These are phyloP conservation scores for Phytophthora pistaciae DNA, from an alignment of 352 stramenopile genomes.

Conservation along the genomic window DNA sequence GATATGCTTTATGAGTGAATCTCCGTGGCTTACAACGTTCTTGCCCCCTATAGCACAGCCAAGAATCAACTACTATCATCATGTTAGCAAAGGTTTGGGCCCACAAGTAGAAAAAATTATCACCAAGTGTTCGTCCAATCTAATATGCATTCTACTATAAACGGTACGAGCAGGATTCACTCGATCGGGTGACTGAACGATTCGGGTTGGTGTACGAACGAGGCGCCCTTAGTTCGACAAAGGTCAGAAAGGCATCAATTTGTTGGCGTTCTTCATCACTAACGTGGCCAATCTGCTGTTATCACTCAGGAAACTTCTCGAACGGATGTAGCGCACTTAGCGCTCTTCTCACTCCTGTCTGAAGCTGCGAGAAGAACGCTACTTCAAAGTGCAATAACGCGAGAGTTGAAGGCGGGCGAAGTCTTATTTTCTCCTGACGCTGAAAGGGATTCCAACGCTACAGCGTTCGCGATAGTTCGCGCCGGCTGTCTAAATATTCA, in stretches of 20 bases:
- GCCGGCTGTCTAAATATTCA: constrained; percentile 57
- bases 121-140: too few species aligned
- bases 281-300: background rate
- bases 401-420: constrained; percentile 28
- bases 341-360: constrained; percentile 52
- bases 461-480: constrained; percentile 47
- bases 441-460: constrained; percentile 6
- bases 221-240: constrained; percentile 22
- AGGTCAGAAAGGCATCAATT: constrained; percentile 1
- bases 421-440: constrained; percentile 19
- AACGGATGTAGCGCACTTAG: constrained; percentile 49
- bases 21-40: background rate
- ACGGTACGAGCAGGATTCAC: constrained; percentile 24
- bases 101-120: too few species aligned
- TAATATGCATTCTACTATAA: background rate
- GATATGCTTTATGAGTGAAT: background rate
- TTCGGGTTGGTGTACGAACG: constrained; percentile 46
- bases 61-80: constrained; percentile 33
- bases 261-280: background rate
- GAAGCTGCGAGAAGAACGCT: constrained; percentile 39
- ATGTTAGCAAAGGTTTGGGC: constrained; percentile 31
- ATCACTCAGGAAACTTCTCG: constrained; percentile 35
- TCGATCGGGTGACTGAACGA: constrained; percentile 33
- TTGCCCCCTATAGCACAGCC: constrained; percentile 24
- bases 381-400: constrained; percentile 34